A percentile compares a stretch with the other conserved stretches of the same genome.
Evolutionary conservation across 768 basidiomycete genomes (phyloP).

Genomic region (Russula griseocarnosa): DNA sequence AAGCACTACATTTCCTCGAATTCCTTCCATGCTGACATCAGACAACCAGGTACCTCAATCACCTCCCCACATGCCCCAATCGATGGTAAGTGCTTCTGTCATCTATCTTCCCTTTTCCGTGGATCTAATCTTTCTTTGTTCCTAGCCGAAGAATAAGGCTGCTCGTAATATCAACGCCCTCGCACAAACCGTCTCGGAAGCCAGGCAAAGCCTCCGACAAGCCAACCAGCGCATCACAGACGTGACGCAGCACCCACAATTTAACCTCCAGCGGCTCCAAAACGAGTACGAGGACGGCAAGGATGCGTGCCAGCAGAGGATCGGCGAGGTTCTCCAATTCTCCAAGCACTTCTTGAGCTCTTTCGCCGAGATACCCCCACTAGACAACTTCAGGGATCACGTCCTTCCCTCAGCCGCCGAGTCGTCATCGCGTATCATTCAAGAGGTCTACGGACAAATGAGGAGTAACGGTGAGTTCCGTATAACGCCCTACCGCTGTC

Average conservation of each 20-base stretch:
- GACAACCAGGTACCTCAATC: background rate
- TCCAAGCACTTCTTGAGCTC: constrained; percentile 11
- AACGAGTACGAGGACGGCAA: constrained; percentile 11
- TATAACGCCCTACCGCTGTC: background rate
- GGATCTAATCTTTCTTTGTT: background rate
- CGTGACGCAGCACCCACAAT: constrained; percentile 7
- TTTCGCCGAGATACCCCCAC: constrained; percentile 12
- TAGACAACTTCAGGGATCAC: constrained; percentile 15
- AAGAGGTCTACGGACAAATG: background rate
- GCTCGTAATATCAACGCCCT: constrained; percentile 17
- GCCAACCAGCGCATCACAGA: background rate
- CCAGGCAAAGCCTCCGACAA: background rate
- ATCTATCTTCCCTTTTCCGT: too few relatives aligned
- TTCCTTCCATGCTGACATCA: background rate
- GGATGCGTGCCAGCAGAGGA: constrained; percentile 1
- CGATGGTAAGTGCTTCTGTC: background rate
- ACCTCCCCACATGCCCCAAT: background rate
- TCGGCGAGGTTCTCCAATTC: constrained; percentile 14
- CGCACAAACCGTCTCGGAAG: background rate
- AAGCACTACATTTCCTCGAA: too few relatives aligned
- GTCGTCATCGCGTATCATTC: background rate
- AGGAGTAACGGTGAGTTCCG: background rate
- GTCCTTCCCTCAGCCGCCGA: constrained; percentile 11
- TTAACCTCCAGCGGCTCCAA: constrained; percentile 11
- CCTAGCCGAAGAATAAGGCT: constrained; percentile 5